A percentile compares a stretch with the other conserved stretches of the same genome.
Conservation (phyloP, 805 yeast genomes). For the Starmerella apis region DNA sequence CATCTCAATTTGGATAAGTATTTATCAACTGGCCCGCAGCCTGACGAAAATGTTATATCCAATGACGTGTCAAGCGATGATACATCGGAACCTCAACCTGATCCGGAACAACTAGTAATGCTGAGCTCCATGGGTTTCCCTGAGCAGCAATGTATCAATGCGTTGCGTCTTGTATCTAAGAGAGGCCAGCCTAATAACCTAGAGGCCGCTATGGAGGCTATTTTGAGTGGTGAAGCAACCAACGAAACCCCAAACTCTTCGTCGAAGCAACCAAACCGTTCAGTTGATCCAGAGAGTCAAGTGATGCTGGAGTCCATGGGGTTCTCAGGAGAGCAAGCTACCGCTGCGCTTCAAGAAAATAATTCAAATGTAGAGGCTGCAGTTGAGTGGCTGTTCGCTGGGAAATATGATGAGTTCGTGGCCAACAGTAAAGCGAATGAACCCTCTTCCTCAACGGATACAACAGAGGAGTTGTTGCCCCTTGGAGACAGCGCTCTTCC, state of each 20-base stretch:
- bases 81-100: slow-evolving; percentile 33
- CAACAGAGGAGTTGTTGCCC: background rate
- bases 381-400: slow-evolving; percentile 78
- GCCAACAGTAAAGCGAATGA: slow-evolving; percentile 34
- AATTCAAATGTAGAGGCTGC: slow-evolving; percentile 59
- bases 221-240: slow-evolving; percentile 39
- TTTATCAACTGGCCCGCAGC: slow-evolving; percentile 36
- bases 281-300: slow-evolving; percentile 33
- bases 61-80: slow-evolving; percentile 22
- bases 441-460: background rate
- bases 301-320: slow-evolving; percentile 64
- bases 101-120: slow-evolving; percentile 39
- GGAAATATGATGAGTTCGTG: slow-evolving; percentile 60
- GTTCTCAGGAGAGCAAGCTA: slow-evolving; percentile 52
- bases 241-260: background rate
- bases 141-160: slow-evolving; percentile 51
- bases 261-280: slow-evolving; percentile 26
- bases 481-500: slow-evolving; percentile 22
- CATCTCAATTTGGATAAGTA: slow-evolving; percentile 37
- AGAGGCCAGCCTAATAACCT: slow-evolving; percentile 23
- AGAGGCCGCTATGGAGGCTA: slow-evolving; percentile 83
- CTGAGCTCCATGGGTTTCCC: slow-evolving; percentile 84
- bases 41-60: slow-evolving; percentile 35
- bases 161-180: slow-evolving; percentile 65
- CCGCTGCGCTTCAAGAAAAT: slow-evolving; percentile 56